Conservation (phyloP, 1,139 yeast genomes). For the Geotrichum reessii region DNA sequence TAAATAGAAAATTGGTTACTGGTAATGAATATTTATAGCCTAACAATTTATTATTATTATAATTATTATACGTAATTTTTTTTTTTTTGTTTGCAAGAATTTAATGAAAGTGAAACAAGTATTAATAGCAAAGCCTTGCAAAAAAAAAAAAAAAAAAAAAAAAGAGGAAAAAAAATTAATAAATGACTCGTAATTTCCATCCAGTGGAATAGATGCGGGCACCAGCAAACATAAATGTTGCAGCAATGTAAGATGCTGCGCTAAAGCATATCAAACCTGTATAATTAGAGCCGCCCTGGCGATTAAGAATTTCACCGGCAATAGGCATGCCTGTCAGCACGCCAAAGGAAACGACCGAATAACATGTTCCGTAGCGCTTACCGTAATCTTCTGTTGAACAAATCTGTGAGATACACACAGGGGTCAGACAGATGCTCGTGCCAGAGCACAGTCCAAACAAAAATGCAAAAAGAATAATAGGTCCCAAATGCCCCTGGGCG, state of each 20-base stretch:
- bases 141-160: no score
- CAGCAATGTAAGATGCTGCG: slow-evolving; percentile 30
- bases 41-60: neutral
- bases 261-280: slow-evolving; percentile 33
- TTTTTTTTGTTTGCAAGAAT: neutral
- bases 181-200: slow-evolving; percentile 22
- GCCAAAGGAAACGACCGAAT: slow-evolving; percentile 56
- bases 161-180: no score
- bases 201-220: slow-evolving; percentile 31
- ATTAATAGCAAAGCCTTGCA: neutral
- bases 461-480: slow-evolving; percentile 44
- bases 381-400: slow-evolving; percentile 62
- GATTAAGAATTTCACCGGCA: slow-evolving; percentile 36
- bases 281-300: slow-evolving; percentile 24
- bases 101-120: neutral
- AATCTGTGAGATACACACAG: slow-evolving; percentile 49
- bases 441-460: slow-evolving; percentile 53
- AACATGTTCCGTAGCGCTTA: slow-evolving; percentile 61
- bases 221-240: slow-evolving; percentile 25
- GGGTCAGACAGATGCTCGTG: slow-evolving; percentile 44
- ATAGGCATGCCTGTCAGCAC: slow-evolving; percentile 50
- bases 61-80: no score
- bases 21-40: neutral
- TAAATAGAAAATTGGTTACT: neutral
- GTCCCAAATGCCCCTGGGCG: slow-evolving; percentile 40